These are phyloP conservation scores for Saccharomycopsis sp. DNA, from an alignment of 805 yeast species.

Conservation along the genomic window DNA sequence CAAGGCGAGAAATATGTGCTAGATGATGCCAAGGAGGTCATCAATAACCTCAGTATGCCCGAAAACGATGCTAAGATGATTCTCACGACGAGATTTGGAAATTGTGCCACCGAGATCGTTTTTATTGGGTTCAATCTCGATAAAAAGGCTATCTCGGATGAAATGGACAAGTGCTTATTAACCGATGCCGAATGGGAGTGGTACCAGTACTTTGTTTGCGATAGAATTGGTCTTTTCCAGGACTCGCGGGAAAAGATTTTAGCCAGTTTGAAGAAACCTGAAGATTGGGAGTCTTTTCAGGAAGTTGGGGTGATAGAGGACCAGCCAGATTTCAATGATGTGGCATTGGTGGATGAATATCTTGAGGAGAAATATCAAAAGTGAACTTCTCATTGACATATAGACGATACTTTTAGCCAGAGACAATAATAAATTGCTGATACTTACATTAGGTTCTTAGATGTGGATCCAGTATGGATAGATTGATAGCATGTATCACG, in stretches of 20 bases:
- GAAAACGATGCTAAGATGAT: conserved; percentile 29
- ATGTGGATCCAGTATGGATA: too few species aligned
- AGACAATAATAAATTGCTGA: too few species aligned
- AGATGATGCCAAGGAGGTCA: conserved; percentile 26
- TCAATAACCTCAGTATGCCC: conserved; percentile 29
- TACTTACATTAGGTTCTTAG: too few species aligned
- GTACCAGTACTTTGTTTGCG: conserved; percentile 8
- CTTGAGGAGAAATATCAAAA: background rate
- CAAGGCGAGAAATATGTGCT: conserved; percentile 4
- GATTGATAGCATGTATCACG: too few species aligned
- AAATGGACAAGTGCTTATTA: conserved; percentile 34
- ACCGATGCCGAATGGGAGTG: conserved; percentile 32
- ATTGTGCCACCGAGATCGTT: conserved; percentile 40
- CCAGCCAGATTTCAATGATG: background rate
- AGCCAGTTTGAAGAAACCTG: conserved; percentile 10
- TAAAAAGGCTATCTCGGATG: conserved; percentile 26
- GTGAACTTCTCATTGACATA: too few species aligned
- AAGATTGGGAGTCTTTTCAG: background rate
- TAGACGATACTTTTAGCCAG: too few species aligned
- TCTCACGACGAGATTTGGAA: conserved; percentile 36
- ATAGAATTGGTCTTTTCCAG: conserved; percentile 7
- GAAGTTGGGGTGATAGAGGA: background rate
- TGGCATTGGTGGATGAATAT: background rate
- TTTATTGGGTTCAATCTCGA: conserved; percentile 37
- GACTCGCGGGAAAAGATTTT: conserved; percentile 1